Evolutionary conservation across 345 rosid genomes (phyloP).

Genomic region (Raphanus raphanistrum): DNA sequence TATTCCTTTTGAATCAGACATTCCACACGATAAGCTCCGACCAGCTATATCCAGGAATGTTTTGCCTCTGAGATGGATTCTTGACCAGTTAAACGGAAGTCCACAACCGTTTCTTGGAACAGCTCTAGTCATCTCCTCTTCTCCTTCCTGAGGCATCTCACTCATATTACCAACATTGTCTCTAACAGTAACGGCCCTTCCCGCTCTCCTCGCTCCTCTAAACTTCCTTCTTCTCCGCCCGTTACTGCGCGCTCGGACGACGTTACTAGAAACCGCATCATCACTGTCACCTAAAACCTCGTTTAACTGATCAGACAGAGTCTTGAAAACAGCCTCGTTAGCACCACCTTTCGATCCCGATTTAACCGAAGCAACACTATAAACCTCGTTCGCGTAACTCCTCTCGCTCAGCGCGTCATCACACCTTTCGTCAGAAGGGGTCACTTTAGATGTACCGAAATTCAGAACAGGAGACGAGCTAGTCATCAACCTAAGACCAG

Average conservation of each 20-base stretch:
- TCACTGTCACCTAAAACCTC: constrained; percentile 65
- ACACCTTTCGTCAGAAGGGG: constrained; percentile 51
- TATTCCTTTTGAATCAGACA: constrained; percentile 64
- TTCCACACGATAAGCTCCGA: constrained; percentile 91
- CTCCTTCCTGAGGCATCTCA: constrained; percentile 69
- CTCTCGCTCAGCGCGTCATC: constrained; percentile 46
- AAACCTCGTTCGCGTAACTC: constrained; percentile 45
- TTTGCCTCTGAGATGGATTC: constrained; percentile 83
- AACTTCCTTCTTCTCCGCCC: constrained; percentile 64
- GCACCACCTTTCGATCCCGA: constrained; percentile 42
- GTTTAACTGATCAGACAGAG: constrained; percentile 70
- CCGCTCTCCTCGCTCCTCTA: constrained; percentile 56
- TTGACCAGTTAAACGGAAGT: constrained; percentile 96
- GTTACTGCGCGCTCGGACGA: constrained; percentile 42
- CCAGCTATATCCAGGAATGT: constrained; percentile 91
- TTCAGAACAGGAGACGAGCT: constrained; percentile 55
- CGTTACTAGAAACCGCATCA: constrained; percentile 65
- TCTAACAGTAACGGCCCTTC: constrained; percentile 39
- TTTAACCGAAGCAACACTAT: constrained; percentile 48
- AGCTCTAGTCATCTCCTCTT: constrained; percentile 52
- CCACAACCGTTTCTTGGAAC: constrained; percentile 88
- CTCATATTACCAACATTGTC: constrained; percentile 56
- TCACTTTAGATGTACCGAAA: constrained; percentile 60
- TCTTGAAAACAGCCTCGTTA: constrained; percentile 50
- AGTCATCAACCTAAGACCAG: constrained; percentile 60